phyloP scores from a whole-genome alignment of 2,329 filamentous ascomycete genomes.

The Fusarium stilboides region DNA sequence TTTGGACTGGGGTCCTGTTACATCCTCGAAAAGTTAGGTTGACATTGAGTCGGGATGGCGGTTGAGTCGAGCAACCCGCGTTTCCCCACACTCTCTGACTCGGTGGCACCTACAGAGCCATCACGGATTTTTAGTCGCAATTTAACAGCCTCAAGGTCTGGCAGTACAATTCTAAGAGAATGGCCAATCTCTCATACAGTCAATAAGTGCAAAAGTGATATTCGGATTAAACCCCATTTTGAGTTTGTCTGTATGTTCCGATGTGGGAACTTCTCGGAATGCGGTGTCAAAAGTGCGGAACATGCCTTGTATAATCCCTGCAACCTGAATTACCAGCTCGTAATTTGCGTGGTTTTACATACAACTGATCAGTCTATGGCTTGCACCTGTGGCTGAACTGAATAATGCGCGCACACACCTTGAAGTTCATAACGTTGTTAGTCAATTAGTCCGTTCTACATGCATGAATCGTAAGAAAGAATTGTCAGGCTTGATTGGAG shows the following conservation, averaged over 20 bases:
- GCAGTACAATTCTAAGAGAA: no score
- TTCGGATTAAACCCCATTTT: no score
- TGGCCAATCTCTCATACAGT: no score
- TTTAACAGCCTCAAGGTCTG: not conserved
- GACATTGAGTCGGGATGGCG: not conserved
- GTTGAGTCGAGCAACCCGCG: constrained; percentile 4
- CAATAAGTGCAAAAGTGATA: no score
- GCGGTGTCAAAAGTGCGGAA: not conserved
- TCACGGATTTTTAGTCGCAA: not conserved
- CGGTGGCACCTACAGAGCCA: not conserved
- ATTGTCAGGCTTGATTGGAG: no score
- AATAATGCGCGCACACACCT: no score
- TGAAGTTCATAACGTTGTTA: no score
- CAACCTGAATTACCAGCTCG: not conserved
- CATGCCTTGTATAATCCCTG: not conserved
- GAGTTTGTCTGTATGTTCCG: no score
- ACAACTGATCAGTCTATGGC: no score
- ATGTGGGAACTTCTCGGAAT: not conserved
- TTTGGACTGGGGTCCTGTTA: constrained; percentile 10
- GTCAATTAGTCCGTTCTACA: no score
- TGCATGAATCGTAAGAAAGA: no score
- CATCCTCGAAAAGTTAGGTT: constrained; percentile 10
- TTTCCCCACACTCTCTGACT: constrained; percentile 27
- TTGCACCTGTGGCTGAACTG: no score
- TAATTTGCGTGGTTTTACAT: not conserved